phyloP scores from a whole-genome alignment of 2,329 filamentous ascomycete species.

The Atkinsonella hypoxylon region DNA sequence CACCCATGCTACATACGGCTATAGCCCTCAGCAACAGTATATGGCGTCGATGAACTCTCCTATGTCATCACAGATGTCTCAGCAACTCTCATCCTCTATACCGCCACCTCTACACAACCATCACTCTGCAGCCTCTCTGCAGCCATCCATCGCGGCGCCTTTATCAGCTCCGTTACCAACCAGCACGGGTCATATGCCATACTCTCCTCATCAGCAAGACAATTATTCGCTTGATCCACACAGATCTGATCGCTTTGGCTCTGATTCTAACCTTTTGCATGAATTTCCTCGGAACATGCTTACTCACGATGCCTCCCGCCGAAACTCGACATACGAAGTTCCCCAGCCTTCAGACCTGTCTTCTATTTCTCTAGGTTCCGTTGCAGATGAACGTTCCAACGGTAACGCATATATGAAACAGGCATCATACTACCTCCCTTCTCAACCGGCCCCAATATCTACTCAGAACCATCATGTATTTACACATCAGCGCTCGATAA shows the following conservation, averaged over 20 bases:
- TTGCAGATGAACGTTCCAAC: constrained; percentile 7
- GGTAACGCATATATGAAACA: constrained; percentile 3
- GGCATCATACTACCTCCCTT: constrained; percentile 11
- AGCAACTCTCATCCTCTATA: constrained; percentile 2
- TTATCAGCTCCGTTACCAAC: constrained; percentile 7
- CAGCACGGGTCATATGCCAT: constrained; percentile 1
- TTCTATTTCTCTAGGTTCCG: constrained; percentile 5
- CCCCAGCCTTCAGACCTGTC: constrained; percentile 9
- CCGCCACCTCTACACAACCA: neutral
- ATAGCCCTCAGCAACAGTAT: constrained; percentile 4
- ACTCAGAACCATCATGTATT: constrained; percentile 10
- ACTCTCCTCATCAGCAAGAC: constrained; percentile 4
- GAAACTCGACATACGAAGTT: constrained; percentile 12
- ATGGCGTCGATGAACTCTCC: constrained; percentile 4
- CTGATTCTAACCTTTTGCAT: constrained; percentile 10
- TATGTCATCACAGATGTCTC: constrained; percentile 5
- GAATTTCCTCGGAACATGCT: constrained; percentile 17
- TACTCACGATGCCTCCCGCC: constrained; percentile 9
- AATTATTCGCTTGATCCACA: constrained; percentile 13
- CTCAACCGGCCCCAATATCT: constrained; percentile 7
- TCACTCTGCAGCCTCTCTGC: constrained; percentile 8
- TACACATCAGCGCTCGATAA: constrained; percentile 11
- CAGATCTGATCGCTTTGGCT: constrained; percentile 8
- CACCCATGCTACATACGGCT: constrained; percentile 7
- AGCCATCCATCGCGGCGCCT: constrained; percentile 5